Evolutionary conservation across 2,329 filamentous ascomycete species (phyloP).

Genomic region (Coccinonectria pachysandricola): DNA sequence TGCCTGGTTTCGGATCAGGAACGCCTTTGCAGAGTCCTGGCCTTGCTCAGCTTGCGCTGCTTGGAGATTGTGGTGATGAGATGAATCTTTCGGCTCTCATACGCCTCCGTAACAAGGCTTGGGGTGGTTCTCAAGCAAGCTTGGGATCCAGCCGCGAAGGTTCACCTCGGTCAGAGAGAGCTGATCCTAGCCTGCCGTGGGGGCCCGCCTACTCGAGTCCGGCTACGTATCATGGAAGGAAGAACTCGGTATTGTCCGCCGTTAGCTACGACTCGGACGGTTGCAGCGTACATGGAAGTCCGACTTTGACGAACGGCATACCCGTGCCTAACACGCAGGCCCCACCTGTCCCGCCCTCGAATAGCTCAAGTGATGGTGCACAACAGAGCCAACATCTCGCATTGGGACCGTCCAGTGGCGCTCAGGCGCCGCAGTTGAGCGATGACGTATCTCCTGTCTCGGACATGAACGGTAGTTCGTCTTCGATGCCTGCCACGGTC

Average conservation of each 20-base stretch:
- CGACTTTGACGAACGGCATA: constrained; percentile 37
- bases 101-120: constrained; percentile 63
- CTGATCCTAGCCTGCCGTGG: constrained; percentile 37
- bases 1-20: constrained; percentile 29
- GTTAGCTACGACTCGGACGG: constrained; percentile 39
- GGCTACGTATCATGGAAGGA: constrained; percentile 29
- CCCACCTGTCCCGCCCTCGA: constrained; percentile 12
- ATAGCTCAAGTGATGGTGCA: no score
- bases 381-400: constrained; percentile 7
- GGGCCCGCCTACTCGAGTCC: constrained; percentile 12
- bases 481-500: constrained; percentile 9
- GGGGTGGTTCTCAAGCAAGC: constrained; percentile 72
- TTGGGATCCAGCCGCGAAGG: constrained; percentile 45
- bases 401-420: constrained; percentile 5
- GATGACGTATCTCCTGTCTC: constrained; percentile 12
- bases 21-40: constrained; percentile 57
- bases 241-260: constrained; percentile 40
- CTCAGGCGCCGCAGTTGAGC: constrained; percentile 5
- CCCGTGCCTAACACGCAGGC: constrained; percentile 19
- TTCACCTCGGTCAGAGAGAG: constrained; percentile 39
- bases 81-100: constrained; percentile 66
- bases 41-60: constrained; percentile 65
- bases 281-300: constrained; percentile 37
- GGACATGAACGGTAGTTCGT: constrained; percentile 9
- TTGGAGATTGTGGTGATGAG: constrained; percentile 45